Evolutionary conservation across 2,329 filamentous ascomycete genomes (phyloP), one percentile per base, ranked within the genome.

Genomic region (Sporothrix humicola): DNA sequence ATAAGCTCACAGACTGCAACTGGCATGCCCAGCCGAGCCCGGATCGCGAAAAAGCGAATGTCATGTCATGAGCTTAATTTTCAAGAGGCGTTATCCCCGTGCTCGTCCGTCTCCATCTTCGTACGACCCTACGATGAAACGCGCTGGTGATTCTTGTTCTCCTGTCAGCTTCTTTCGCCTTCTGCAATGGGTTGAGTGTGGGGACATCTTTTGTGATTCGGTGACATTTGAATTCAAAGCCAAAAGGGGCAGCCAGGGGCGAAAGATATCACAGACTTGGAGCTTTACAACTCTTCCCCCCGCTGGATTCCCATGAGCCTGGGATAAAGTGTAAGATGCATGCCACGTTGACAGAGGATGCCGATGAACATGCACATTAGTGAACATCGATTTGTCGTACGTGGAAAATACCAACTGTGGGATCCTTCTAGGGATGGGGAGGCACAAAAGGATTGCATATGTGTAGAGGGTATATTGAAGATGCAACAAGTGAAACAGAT

Each of bases 61-160:
- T 5, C 31, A 37, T 7, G 31, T 37, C 7, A 37, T 3, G 59
- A 46, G 37, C 37, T 23, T 46, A 46, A 2, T 23, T 23, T 20
- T 23, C 4, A 37, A 37, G 31, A 37, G 4, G 31, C n/a, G n/a
- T 26, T 50, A 13, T 46, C 9, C 15, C 9, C 59, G 17, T 46
- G n/a, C 8, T 15, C n/a, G 42, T 42, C n/a, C n/a, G 2, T 23
- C 37, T 13, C 23, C 31, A 37, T 37, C 1, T 37, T 6, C 61
- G 20, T 66, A 66, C 44, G 44, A 50, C 63, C 31, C 44, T 66
- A 15, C n/a, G 44, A 66, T 66, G 63, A 50, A 66, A 66, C 63
- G 44, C 17, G 6, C 20, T 66, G 63, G 56, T 37, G 56, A 2
- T 15, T 37, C 31, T 59, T 17, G 37, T 50, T 31, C 44, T 50